Conservation (phyloP, 2,329 filamentous ascomycete species). For the Fusarium miscanthi region DNA sequence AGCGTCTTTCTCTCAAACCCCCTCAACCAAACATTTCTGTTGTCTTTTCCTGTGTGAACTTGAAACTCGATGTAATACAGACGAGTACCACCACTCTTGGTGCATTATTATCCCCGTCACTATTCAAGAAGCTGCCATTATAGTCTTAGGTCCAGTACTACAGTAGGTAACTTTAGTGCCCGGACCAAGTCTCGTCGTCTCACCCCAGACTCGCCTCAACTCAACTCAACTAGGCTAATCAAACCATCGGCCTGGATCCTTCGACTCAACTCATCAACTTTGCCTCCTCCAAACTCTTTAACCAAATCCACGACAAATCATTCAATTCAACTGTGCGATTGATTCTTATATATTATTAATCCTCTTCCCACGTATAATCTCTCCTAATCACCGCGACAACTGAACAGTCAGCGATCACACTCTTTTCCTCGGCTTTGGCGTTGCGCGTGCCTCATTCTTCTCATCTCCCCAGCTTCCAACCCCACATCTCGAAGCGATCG, state of each 20-base stretch:
- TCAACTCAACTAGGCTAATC: not conserved
- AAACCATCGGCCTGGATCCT: slow-evolving; percentile 15
- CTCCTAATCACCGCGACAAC: not conserved
- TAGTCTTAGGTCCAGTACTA: not conserved
- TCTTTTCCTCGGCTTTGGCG: slow-evolving; percentile 6
- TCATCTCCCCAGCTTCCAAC: slow-evolving; percentile 29
- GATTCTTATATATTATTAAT: not conserved
- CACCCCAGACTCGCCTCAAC: slow-evolving; percentile 4
- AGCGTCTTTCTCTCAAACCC: slow-evolving; percentile 1
- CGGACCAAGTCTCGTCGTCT: slow-evolving; percentile 4
- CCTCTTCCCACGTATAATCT: not conserved
- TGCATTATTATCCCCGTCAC: not conserved
- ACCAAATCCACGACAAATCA: not conserved
- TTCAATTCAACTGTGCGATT: not conserved
- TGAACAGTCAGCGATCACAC: not conserved
- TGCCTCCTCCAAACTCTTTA: slow-evolving; percentile 24
- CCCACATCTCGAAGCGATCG: slow-evolving; percentile 30
- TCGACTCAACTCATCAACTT: slow-evolving; percentile 20
- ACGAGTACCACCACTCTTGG: not conserved
- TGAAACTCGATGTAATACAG: slow-evolving; percentile 1
- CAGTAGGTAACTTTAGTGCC: not conserved
- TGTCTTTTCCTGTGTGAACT: not conserved
- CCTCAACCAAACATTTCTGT: not conserved
- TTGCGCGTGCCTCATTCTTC: slow-evolving; percentile 25
- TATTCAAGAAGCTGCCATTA: not conserved